A percentile compares a stretch with the other conserved stretches of the same genome.
Evolutionary conservation across 257 asterid species (phyloP).

Genomic region (Salvia hispanica): DNA sequence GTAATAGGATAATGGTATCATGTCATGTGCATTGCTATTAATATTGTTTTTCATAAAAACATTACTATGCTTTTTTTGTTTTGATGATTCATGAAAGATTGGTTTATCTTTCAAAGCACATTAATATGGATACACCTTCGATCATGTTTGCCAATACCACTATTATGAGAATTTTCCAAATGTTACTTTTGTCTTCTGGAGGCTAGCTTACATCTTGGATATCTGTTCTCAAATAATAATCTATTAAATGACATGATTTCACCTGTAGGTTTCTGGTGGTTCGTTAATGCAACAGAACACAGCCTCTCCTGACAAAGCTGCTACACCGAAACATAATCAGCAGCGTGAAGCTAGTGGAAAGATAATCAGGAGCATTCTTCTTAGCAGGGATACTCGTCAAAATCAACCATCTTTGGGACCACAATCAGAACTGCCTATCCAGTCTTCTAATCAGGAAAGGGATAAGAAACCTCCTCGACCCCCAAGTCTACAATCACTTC

Average conservation of each 20-base stretch:
- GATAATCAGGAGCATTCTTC: slow-evolving; percentile 76
- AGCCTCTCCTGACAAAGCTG: slow-evolving; percentile 44
- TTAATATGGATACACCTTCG: background rate
- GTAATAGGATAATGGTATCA: no score
- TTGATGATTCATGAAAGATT: slow-evolving; percentile 1
- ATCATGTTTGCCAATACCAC: background rate
- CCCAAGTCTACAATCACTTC: slow-evolving; percentile 54
- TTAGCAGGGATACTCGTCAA: slow-evolving; percentile 59
- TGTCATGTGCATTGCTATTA: no score
- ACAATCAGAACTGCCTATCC: slow-evolving; percentile 53
- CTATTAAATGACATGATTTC: background rate
- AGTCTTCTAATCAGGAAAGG: slow-evolving; percentile 49
- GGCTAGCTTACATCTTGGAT: slow-evolving; percentile 18
- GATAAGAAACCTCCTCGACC: slow-evolving; percentile 84
- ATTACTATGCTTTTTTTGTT: background rate
- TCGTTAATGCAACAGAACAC: slow-evolving; percentile 46
- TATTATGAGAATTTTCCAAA: background rate
- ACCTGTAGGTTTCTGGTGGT: slow-evolving; percentile 46
- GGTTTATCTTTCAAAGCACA: slow-evolving; percentile 7
- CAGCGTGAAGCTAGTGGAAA: slow-evolving; percentile 81
- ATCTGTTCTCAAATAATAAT: background rate
- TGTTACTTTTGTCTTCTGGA: slow-evolving; percentile 7
- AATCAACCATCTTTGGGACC: slow-evolving; percentile 47
- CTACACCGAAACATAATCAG: slow-evolving; percentile 56
- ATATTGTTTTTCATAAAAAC: background rate